Evolutionary conservation across 2,329 filamentous ascomycete genomes (phyloP).

Genomic region (Nannizzia gypsea): DNA sequence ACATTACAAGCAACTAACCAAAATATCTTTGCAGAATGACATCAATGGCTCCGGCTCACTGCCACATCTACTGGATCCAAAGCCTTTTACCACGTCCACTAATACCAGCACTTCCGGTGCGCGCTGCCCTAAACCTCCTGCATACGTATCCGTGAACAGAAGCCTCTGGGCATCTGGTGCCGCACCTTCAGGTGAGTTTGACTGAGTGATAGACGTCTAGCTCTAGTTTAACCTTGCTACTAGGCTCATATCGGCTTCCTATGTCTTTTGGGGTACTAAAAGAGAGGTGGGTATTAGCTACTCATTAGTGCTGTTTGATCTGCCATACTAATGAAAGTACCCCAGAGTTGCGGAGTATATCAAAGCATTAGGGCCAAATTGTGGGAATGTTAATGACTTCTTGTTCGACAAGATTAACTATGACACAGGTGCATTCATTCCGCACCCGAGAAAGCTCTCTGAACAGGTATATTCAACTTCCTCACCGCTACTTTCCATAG

Average conservation of each 20-base stretch:
- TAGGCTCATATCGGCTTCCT: constrained; percentile 8
- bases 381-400: background rate
- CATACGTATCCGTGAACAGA: background rate
- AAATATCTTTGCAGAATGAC: background rate
- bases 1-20: background rate
- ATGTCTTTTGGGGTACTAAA: constrained; percentile 4
- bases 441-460: constrained; percentile 16
- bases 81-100: background rate
- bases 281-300: constrained; percentile 6
- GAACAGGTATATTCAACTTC: constrained; percentile 16
- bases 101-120: background rate
- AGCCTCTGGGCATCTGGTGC: background rate
- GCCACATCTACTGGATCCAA: background rate
- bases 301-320: background rate
- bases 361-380: background rate
- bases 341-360: constrained; percentile 4
- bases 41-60: too few relatives aligned
- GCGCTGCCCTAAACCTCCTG: background rate
- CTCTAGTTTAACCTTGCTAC: background rate
- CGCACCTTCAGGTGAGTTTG: background rate
- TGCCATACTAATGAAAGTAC: background rate
- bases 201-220: background rate
- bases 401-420: constrained; percentile 20
- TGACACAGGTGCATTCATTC: constrained; percentile 21
- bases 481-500: background rate